Conservation (phyloP, 2,329 filamentous ascomycete genomes). For the Alternaria dauci region DNA sequence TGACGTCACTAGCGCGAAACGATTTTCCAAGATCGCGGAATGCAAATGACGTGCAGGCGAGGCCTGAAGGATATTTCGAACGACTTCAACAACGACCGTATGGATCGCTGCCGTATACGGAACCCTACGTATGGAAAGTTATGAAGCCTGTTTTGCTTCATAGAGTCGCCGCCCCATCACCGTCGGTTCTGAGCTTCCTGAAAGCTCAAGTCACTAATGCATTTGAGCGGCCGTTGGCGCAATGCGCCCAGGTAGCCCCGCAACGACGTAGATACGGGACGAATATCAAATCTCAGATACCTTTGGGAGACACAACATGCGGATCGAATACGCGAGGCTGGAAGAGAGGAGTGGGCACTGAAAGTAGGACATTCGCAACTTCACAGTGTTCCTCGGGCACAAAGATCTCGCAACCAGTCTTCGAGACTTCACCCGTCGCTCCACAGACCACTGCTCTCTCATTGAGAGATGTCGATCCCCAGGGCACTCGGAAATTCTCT, state of each 20-base stretch:
- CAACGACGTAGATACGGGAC: conserved; percentile 29
- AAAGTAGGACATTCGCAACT: conserved; percentile 12
- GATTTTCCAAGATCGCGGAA: conserved; percentile 26
- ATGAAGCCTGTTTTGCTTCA: conserved; percentile 49
- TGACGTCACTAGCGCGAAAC: conserved; percentile 40
- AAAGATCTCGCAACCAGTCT: conserved; percentile 1
- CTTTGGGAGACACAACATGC: conserved; percentile 1
- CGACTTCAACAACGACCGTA: conserved; percentile 31
- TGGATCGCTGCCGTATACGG: conserved; percentile 38
- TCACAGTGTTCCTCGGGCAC: conserved; percentile 10
- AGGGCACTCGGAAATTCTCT: conserved; percentile 15
- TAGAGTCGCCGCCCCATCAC: conserved; percentile 45
- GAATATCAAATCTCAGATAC: conserved; percentile 6
- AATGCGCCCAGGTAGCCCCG: conserved; percentile 31
- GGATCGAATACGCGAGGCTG: conserved; percentile 1
- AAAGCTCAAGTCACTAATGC: conserved; percentile 44
- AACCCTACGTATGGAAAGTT: conserved; percentile 38
- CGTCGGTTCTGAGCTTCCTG: conserved; percentile 50
- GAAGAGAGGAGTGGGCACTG: not conserved
- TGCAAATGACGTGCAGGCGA: conserved; percentile 23
- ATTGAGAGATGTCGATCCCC: not conserved
- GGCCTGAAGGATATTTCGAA: conserved; percentile 11
- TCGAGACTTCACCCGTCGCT: conserved; percentile 4
- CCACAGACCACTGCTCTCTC: not conserved
- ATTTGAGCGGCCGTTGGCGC: conserved; percentile 37